Evolutionary conservation across 164 flowering plant genomes (phyloP).

Genomic region (Sedum album): DNA sequence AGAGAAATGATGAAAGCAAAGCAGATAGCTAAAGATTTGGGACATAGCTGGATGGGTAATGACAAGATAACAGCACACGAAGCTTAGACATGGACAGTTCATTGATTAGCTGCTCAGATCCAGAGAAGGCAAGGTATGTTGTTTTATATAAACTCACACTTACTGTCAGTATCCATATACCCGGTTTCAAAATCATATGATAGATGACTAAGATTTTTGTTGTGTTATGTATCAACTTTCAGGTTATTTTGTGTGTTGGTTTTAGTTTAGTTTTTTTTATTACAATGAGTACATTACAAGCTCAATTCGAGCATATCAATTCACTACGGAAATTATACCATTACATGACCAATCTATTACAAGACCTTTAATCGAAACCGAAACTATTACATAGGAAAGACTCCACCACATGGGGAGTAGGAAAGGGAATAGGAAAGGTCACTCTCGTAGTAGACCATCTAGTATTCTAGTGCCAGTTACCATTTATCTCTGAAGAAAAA

Average conservation of each 20-base stretch:
- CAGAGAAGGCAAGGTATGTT: background rate
- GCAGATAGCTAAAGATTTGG: slow-evolving; percentile 63
- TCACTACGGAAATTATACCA: too few relatives aligned
- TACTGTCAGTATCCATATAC: background rate
- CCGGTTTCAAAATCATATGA: background rate
- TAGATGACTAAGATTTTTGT: background rate
- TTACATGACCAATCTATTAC: too few relatives aligned
- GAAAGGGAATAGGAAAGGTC: too few relatives aligned
- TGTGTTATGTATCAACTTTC: background rate
- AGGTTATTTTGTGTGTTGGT: background rate
- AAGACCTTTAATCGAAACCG: too few relatives aligned
- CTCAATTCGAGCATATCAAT: too few relatives aligned
- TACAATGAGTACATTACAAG: too few relatives aligned
- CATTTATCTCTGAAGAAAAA: background rate
- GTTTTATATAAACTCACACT: background rate
- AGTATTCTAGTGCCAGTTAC: background rate
- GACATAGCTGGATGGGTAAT: slow-evolving; percentile 65
- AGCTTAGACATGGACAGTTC: slow-evolving; percentile 1
- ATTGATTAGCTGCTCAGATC: background rate
- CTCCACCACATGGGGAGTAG: too few relatives aligned
- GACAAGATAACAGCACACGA: slow-evolving; percentile 31
- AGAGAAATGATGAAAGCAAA: slow-evolving; percentile 70
- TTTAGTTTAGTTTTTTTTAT: too few relatives aligned
- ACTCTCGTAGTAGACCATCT: background rate
- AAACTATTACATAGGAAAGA: too few relatives aligned